Evolutionary conservation across 1,284 basidiomycete genomes (phyloP), one percentile per base, ranked within the genome.

Genomic region (Wolfiporia cocos): DNA sequence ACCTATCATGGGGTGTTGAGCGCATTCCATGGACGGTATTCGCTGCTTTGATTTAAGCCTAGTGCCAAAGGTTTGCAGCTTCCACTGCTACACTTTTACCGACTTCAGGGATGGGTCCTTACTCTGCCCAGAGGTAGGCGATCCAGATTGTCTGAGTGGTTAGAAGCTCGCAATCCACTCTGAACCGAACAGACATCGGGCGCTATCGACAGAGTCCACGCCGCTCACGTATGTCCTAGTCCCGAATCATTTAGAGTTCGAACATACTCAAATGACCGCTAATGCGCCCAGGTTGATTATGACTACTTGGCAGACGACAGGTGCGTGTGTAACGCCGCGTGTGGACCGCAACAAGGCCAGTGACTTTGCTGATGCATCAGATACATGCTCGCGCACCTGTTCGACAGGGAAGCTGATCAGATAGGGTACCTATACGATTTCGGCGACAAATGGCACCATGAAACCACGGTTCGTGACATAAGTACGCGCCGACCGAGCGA

Each of bases 391-490:
- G 53, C 59, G 7, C 51, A 57, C 39, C 32, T 55, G n/a, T 56
- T 57, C 23, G 42, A 44, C 3, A 51, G 55, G 34, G 54, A 57
- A 41, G 57, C 55, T 14, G 49, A 60, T 39, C 32, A 50, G 26
- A 46, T 62, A 34, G 58, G 55, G 3, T 59, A 59, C 36, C 46
- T 59, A 29, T 59, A 59, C 36, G 59, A 60, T 42, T 58, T 58
- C 43, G 59, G 59, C 4, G 59, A 62, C 36, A 55, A 53, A 36
- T 61, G 54, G 51, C 49, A 39, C 34, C 55, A 61, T 39, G 47
- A 52, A 17, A 56, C 59, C 22, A 46, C 14, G n/a, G 47, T 46
- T 23, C 18, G 47, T 20, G 3, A n/a, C n/a, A n/a, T n/a, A n/a
- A n/a, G n/a, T n/a, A n/a, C n/a, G n/a, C n/a, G n/a, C n/a, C n/a